These are phyloP conservation scores for Saccharomyces eubayanus DNA, from an alignment of 805 yeast genomes.

Conservation along the genomic window DNA sequence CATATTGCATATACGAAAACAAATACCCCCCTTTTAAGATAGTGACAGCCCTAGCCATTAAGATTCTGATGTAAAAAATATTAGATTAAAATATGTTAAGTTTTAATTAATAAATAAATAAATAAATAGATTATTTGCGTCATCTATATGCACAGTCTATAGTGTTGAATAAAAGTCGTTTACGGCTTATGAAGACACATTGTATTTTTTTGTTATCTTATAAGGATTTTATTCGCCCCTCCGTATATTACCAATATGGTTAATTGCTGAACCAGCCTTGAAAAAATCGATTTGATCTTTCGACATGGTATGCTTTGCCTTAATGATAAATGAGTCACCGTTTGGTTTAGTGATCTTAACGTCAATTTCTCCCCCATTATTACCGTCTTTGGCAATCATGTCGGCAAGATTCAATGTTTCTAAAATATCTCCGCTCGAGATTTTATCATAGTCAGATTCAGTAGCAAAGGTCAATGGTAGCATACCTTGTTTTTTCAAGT, in stretches of 20 bases:
- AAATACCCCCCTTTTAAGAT: background rate
- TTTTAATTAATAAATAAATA: background rate
- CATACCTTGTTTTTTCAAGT: conserved; percentile 96
- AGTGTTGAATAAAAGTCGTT: background rate
- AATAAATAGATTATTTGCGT: background rate
- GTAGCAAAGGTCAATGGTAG: conserved; percentile 88
- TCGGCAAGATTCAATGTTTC: conserved; percentile 69
- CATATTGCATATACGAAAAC: background rate
- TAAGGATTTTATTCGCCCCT: conserved; percentile 15
- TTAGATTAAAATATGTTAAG: background rate
- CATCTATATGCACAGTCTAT: background rate
- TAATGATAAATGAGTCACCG: conserved; percentile 63
- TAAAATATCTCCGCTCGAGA: conserved; percentile 68
- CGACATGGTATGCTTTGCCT: conserved; percentile 92
- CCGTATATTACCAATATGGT: conserved; percentile 65
- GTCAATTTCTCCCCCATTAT: conserved; percentile 75
- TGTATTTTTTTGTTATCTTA: background rate
- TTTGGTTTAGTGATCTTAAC: conserved; percentile 65
- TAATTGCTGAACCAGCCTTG: conserved; percentile 96
- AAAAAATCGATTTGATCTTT: conserved; percentile 92
- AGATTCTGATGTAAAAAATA: background rate
- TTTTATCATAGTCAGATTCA: conserved; percentile 78
- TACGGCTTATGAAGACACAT: conserved; percentile 1
- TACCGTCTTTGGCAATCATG: conserved; percentile 70
- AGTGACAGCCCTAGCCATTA: background rate